Conservation (phyloP, 768 basidiomycete genomes). For the Phaeolepiota aurea region DNA sequence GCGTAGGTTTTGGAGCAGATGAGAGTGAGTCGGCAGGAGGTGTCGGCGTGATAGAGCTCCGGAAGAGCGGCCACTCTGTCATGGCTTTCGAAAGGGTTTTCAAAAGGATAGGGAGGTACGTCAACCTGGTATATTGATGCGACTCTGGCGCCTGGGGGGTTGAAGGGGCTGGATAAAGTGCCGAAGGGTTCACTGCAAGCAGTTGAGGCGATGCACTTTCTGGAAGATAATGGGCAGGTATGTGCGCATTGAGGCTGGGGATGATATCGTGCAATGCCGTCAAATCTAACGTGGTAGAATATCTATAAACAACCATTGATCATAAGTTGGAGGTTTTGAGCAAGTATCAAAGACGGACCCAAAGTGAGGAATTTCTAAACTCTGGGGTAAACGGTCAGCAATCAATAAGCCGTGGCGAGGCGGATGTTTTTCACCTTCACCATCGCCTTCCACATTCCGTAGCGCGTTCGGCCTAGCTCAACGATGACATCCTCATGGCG, state of each 20-base stretch:
- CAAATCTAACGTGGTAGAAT: constrained; percentile 68
- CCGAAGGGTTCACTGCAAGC: constrained; percentile 27
- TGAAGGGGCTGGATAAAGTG: constrained; percentile 27
- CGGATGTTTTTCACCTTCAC: constrained; percentile 42
- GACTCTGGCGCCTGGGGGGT: constrained; percentile 37
- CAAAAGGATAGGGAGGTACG: constrained; percentile 76
- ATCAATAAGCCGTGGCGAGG: constrained; percentile 1
- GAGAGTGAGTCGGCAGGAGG: constrained; percentile 9
- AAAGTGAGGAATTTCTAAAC: constrained; percentile 81
- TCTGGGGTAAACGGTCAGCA: constrained; percentile 30
- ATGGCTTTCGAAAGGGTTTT: constrained; percentile 77
- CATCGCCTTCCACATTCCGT: constrained; percentile 90
- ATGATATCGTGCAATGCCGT: constrained; percentile 59
- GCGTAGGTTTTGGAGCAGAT: constrained; percentile 41
- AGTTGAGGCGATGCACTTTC: constrained; percentile 11
- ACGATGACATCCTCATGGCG: constrained; percentile 44
- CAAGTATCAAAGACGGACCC: constrained; percentile 40
- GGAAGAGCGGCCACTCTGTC: constrained; percentile 80
- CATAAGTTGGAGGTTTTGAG: no score
- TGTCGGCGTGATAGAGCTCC: constrained; percentile 56
- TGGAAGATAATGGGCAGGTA: constrained; percentile 48
- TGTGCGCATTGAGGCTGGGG: constrained; percentile 57
- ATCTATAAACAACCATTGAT: constrained; percentile 41
- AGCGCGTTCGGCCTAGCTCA: constrained; percentile 68
- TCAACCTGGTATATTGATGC: constrained; percentile 56